These are phyloP conservation scores for Maudiozyma bulderi DNA, from an alignment of 805 yeast genomes.

Conservation along the genomic window DNA sequence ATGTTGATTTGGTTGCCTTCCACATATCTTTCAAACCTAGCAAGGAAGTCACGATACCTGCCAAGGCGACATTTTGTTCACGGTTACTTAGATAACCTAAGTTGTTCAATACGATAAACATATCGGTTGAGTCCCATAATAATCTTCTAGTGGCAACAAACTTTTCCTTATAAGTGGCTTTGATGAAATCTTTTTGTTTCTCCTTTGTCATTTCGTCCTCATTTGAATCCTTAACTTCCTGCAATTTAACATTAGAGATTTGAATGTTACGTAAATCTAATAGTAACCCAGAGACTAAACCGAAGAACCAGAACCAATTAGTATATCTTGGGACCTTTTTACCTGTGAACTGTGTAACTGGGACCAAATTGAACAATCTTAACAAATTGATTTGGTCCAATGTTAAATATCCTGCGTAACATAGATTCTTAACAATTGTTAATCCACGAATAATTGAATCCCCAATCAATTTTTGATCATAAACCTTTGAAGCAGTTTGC, in stretches of 20 bases:
- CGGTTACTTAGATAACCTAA: constrained; percentile 49
- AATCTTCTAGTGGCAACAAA: constrained; percentile 49
- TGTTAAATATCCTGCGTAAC: constrained; percentile 52
- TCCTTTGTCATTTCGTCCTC: constrained; percentile 8
- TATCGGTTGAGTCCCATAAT: constrained; percentile 68
- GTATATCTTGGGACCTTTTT: constrained; percentile 46
- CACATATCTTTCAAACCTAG: constrained; percentile 70
- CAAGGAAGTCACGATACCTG: constrained; percentile 74
- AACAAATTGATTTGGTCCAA: constrained; percentile 58
- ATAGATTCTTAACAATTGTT: constrained; percentile 42
- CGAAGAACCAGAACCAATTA: constrained; percentile 69
- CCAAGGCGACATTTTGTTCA: constrained; percentile 75
- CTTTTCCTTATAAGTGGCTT: constrained; percentile 32
- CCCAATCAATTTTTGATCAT: constrained; percentile 59
- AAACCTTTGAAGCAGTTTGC: constrained; percentile 56
- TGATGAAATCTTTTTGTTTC: constrained; percentile 27
- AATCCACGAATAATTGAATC: constrained; percentile 32
- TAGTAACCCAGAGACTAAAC: constrained; percentile 52
- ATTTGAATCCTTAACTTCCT: not conserved
- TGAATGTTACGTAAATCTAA: constrained; percentile 49
- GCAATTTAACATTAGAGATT: constrained; percentile 24
- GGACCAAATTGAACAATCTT: constrained; percentile 36
- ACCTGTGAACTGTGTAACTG: constrained; percentile 40
- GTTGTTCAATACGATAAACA: constrained; percentile 63
- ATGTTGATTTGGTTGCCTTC: constrained; percentile 30